Base-by-base conservation (phyloP, 345 rosid species). In the Pugionium dolabratum region DNA sequence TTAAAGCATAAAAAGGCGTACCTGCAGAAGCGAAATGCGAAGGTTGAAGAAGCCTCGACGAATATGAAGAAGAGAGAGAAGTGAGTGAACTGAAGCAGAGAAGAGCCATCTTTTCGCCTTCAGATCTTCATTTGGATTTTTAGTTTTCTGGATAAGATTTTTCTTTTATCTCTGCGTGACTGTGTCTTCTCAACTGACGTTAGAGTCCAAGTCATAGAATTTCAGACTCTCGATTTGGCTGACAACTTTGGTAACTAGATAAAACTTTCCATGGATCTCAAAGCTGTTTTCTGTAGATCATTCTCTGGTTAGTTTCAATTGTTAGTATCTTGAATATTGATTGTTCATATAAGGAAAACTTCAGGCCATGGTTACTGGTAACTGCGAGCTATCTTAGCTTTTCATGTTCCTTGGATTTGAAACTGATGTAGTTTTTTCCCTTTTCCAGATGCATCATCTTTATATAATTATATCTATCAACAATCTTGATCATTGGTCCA, bases 361-460 rank as follows among this genome's bases (percentile, higher is more conserved):
- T 34, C 27, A 18, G 30, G 34, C 35, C 48, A 69, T 57, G 45
- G 51, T 18, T 55, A 41, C 52, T 63, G 52, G 47, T 47, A 7
- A 37, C 33, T 68, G 11, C 65, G 25, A 27, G 10, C 27, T 30
- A 7, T 55, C 1, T 18, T 7, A 44, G 8, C 31, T 36, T 4
- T 53, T 52, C 61, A 43, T 51, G 54, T 4, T 35, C 18, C n/a
- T 53, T 61, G 47, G 44, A 44, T 53, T 54, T 54, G 5, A 30
- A 5, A 7, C 5, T 64, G 46, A 56, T 29, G 41, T 48, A 28
- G 7, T 40, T 0, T 31, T 67, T 35, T 39, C 11, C 2, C 27
- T 52, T 56, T 2, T 65, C 99, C 99, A 41, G 97, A 94, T 62
- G 86, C 76, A 3, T 81, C 92, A 27, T 90, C 97, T 4, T 18